phyloP scores from a whole-genome alignment of 2,329 filamentous ascomycete genomes.

The Massarina eburnea region DNA sequence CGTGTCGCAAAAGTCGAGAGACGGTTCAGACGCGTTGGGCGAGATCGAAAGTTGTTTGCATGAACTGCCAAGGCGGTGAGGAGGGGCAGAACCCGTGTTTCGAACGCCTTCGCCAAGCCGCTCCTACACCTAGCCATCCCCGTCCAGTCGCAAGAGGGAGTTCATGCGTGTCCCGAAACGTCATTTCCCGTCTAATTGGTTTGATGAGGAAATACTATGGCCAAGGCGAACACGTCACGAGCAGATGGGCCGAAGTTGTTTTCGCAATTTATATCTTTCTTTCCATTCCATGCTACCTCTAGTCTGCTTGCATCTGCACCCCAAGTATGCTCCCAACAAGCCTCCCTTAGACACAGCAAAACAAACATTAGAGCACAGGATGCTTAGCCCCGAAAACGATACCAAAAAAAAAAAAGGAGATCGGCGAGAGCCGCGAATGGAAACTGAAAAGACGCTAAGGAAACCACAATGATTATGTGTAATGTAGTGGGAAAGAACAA shows the following conservation, averaged over 20 bases:
- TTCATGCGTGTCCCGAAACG: conserved; percentile 5
- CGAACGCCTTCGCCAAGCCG: too few relatives aligned
- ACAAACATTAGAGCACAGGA: conserved; percentile 14
- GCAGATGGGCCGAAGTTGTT: neutral
- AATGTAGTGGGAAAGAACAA: neutral
- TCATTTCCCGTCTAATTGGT: conserved; percentile 1
- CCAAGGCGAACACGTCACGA: neutral
- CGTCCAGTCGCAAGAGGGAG: neutral
- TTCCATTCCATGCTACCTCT: conserved; percentile 22
- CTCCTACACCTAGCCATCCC: too few relatives aligned
- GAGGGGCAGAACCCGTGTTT: conserved; percentile 27
- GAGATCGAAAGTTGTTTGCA: conserved; percentile 24
- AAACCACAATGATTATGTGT: conserved; percentile 6
- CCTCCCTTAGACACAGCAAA: neutral
- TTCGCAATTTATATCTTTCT: conserved; percentile 26
- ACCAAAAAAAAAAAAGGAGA: conserved; percentile 1
- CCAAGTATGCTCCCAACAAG: neutral
- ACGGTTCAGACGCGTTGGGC: conserved; percentile 23
- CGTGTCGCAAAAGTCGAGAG: conserved; percentile 6
- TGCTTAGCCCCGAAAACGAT: conserved; percentile 2
- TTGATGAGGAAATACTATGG: neutral
- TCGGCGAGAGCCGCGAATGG: neutral
- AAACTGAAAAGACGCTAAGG: neutral
- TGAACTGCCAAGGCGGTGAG: conserved; percentile 20
- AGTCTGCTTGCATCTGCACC: conserved; percentile 13